A percentile compares a stretch with the other conserved stretches of the same genome.
Conservation (phyloP, 208 protist genomes). For the Trypanosoma cruzi region DNA sequence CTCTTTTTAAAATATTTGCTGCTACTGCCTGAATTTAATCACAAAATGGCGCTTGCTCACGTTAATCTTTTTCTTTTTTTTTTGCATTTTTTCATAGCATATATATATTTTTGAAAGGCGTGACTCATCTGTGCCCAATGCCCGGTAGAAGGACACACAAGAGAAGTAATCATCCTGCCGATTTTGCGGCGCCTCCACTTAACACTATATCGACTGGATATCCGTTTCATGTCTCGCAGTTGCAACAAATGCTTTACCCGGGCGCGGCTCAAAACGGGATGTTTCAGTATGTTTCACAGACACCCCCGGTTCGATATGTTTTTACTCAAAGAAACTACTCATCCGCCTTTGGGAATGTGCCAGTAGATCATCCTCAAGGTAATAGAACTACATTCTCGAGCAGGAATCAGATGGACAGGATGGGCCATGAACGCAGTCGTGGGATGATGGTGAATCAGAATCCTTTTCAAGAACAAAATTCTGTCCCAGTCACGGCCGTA, state of each 20-base stretch:
- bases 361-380: not conserved
- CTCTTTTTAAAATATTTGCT: not conserved
- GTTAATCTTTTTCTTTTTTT: constrained; percentile 17
- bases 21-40: not conserved
- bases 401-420: not conserved
- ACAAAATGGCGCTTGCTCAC: not conserved
- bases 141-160: constrained; percentile 37
- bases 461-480: not conserved
- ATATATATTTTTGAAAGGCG: not conserved
- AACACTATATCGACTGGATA: not conserved
- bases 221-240: constrained; percentile 14
- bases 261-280: not conserved
- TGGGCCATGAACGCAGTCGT: not conserved
- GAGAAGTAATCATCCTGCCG: constrained; percentile 2
- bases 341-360: not conserved
- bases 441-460: not conserved
- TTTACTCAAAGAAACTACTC: not conserved
- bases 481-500: not conserved
- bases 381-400: not conserved
- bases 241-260: constrained; percentile 3
- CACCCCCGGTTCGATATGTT: not conserved
- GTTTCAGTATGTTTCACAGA: not conserved
- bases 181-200: not conserved
- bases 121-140: constrained; percentile 23
- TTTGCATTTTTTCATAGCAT: constrained; percentile 13